Evolutionary conservation across 2,329 filamentous ascomycete species (phyloP), one percentile per base, ranked within the genome.

Genomic region (Penicillium sp.): DNA sequence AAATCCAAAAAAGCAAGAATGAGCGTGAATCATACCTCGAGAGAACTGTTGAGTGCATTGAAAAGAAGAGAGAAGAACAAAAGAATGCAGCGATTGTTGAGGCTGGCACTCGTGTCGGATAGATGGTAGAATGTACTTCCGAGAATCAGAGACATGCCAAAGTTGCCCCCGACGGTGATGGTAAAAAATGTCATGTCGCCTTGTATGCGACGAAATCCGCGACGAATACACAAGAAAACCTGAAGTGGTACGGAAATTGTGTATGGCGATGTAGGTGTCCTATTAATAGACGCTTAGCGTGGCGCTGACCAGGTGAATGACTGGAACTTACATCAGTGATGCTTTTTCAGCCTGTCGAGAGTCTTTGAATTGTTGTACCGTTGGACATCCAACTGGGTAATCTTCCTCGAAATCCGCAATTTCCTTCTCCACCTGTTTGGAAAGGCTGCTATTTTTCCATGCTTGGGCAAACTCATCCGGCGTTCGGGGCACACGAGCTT

Each of bases 61-160:
- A 93, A 85, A 46, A 96, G 78, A 64, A 91, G 84, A 56, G 89
- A 88, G 67, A 94, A 92, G 80, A 94, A 96, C 39, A 96, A 76
- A 8, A 94, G 78, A 29, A 87, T 85, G 54, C 88, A 88, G 43
- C 90, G 84, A 60, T 83, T 80, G 75, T 85, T 93, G 76, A 95
- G 93, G 61, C 85, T 89, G 23, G 70, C 65, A 0, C 89, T 87
- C 15, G 77, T 79, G 1, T 77, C 64, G n/a, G 81, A 71, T 17
- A 94, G 75, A 69, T 94, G 87, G 77, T 83, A 95, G 72, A 93
- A 95, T 56, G 95, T 85, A 54, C 84, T 87, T 37, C 86, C 78
- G 51, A 95, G 83, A 65, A 95, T 87, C 51, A 95, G 77, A 45
- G 87, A 79, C 81, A 92, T 87, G 15, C 21, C 18, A 15, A 37